Evolutionary conservation across 805 yeast species (phyloP).

Genomic region (Pichia cabralensis): DNA sequence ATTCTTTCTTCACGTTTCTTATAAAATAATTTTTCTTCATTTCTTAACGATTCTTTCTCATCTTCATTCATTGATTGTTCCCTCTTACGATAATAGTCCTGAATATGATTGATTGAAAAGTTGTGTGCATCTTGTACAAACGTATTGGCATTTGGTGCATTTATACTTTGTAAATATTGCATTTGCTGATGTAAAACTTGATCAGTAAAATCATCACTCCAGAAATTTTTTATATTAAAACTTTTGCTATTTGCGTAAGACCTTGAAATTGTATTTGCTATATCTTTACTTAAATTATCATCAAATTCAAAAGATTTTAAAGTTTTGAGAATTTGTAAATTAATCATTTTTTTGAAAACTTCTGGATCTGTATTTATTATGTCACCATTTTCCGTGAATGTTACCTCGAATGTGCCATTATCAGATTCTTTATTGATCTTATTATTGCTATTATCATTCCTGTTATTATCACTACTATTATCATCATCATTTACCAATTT

Average conservation of each 20-base stretch:
- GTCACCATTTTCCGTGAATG: too few relatives aligned
- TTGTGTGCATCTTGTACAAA: not conserved
- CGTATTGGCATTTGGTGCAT: slow-evolving; percentile 2
- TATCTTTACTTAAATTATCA: slow-evolving; percentile 12
- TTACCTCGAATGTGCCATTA: too few relatives aligned
- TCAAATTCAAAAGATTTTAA: slow-evolving; percentile 17
- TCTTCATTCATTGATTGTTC: too few relatives aligned
- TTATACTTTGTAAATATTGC: not conserved
- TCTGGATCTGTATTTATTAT: too few relatives aligned
- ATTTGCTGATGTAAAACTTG: slow-evolving; percentile 3
- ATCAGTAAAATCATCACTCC: slow-evolving; percentile 1
- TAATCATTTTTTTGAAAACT: slow-evolving; percentile 11
- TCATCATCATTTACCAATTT: not conserved
- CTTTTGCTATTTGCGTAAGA: slow-evolving; percentile 11
- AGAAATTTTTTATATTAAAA: slow-evolving; percentile 1
- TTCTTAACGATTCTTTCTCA: too few relatives aligned
- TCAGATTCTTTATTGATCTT: too few relatives aligned
- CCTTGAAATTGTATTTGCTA: slow-evolving; percentile 13
- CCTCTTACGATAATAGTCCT: too few relatives aligned
- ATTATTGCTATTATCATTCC: not conserved
- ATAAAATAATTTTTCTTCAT: too few relatives aligned
- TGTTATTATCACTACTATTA: not conserved
- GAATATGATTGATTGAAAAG: too few relatives aligned
- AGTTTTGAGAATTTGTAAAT: slow-evolving; percentile 17
- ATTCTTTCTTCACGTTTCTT: too few relatives aligned